Conservation (phyloP, 2,329 filamentous ascomycete genomes). For the Fusarium tanahbumbuense region DNA sequence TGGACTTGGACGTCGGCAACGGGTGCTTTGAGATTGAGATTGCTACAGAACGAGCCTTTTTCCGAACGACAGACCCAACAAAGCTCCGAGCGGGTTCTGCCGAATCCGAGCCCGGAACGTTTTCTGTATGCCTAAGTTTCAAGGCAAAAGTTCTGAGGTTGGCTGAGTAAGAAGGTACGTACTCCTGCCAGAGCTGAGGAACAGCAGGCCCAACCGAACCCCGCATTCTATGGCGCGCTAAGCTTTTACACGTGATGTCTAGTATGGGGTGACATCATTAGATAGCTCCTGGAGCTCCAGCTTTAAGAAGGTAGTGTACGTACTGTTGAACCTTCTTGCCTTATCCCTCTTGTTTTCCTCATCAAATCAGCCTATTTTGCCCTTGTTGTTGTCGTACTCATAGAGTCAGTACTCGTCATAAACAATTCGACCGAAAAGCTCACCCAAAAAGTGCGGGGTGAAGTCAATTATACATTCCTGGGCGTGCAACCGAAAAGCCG, state of each 20-base stretch:
- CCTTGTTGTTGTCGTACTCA: constrained; percentile 12
- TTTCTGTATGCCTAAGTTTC: constrained; percentile 46
- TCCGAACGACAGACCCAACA: constrained; percentile 46
- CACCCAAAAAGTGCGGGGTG: constrained; percentile 46
- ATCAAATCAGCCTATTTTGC: constrained; percentile 43
- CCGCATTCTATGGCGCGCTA: constrained; percentile 46
- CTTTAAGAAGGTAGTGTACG: constrained; percentile 48
- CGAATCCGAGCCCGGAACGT: constrained; percentile 48
- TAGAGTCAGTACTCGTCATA: constrained; percentile 27
- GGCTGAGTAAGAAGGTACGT: constrained; percentile 34
- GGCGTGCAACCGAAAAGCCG: constrained; percentile 44
- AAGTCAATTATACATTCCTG: constrained; percentile 34
- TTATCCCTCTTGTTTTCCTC: constrained; percentile 18
- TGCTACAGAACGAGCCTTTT: constrained; percentile 57
- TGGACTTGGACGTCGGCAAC: constrained; percentile 45
- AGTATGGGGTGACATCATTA: constrained; percentile 45
- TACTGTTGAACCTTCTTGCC: constrained; percentile 35
- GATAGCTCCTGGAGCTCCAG: constrained; percentile 44
- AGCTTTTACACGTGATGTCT: constrained; percentile 41
- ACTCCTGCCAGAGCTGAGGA: constrained; percentile 17
- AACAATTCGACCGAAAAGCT: constrained; percentile 21
- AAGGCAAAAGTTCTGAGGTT: constrained; percentile 10
- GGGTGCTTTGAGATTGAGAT: constrained; percentile 49
- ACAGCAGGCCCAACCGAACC: constrained; percentile 41
- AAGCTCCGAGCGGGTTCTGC: constrained; percentile 52